Evolutionary conservation across 108 stramenopile genomes (phyloP), one percentile per base, ranked within the genome.

Genomic region (Asterionellopsis glacialis): DNA sequence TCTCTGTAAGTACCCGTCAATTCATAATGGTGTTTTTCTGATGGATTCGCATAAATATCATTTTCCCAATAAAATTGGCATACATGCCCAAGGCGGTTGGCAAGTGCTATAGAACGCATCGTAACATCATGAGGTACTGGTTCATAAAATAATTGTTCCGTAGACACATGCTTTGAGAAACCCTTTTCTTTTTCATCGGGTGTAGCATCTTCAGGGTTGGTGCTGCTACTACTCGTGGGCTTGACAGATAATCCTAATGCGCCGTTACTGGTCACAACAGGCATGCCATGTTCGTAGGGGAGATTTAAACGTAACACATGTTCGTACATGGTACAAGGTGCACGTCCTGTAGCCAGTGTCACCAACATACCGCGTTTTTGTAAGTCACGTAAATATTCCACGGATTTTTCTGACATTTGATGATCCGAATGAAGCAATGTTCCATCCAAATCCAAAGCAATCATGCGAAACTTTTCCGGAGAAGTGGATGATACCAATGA

Each of bases 401-500:
- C 67, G 27, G 80, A 80, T 21, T 45, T 64, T 21, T 67, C 57
- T 10, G 82, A 60, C 1, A 89, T 25, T 24, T 51, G 0, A 60
- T 89, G 82, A 0, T 65, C 65, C 6, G 73, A 69, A 38, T 57
- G 38, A 0, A 79, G 55, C 14, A 79, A 55, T 9, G 83, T 84
- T 15, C 87, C 86, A 69, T 85, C 84, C 22, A 85, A 64, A 42
- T 85, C 84, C 19, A 85, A 52, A 1, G 78, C 80, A 11, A 80
- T 74, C 72, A 79, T 76, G 24, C 66, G 71, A 19, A 38, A 72
- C 7, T 33, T 33, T 5, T 2, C 33, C 33, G 2, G 33, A 2
- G 2, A 7, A 5, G 33, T 7, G 33, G 33, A 33, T 33, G 33
- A 33, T 33, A 33, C 7, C 33, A 33, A 33, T 33, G 33, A 33